phyloP scores from a whole-genome alignment of 768 basidiomycete species.

The Kwoniella mangroviensis region DNA sequence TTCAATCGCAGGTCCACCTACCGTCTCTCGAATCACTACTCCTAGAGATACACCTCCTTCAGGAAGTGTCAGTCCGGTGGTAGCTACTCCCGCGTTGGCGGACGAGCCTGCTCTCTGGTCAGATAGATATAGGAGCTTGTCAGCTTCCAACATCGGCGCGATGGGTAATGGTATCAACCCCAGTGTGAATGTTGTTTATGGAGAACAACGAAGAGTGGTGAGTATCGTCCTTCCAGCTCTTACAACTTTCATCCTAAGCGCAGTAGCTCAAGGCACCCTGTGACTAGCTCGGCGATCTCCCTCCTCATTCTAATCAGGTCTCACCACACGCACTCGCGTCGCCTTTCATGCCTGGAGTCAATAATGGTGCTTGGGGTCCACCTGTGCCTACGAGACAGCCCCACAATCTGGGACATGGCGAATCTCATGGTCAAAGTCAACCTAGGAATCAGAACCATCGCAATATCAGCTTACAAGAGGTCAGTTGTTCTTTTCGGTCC shows the following conservation, averaged over 20 bases:
- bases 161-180: neutral
- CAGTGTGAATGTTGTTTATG: neutral
- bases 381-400: conserved; percentile 9
- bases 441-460: conserved; percentile 6
- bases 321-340: conserved; percentile 37
- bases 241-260: neutral
- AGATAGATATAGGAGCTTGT: conserved; percentile 18
- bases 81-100: conserved; percentile 13
- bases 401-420: neutral
- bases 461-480: conserved; percentile 30
- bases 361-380: conserved; percentile 39
- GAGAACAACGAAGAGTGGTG: conserved; percentile 15
- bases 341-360: conserved; percentile 36
- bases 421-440: neutral
- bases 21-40: conserved; percentile 7
- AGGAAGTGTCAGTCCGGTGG: conserved; percentile 7
- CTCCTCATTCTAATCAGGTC: conserved; percentile 21
- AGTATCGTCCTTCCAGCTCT: neutral
- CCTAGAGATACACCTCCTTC: conserved; percentile 14
- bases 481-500: conserved; percentile 3
- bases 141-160: conserved; percentile 11
- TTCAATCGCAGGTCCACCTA: neutral
- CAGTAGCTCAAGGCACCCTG: neutral
- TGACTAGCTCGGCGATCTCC: conserved; percentile 31
- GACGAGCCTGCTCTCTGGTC: conserved; percentile 17